Evolutionary conservation across 768 basidiomycete genomes (phyloP).

Genomic region (Lactarius akahatsu): DNA sequence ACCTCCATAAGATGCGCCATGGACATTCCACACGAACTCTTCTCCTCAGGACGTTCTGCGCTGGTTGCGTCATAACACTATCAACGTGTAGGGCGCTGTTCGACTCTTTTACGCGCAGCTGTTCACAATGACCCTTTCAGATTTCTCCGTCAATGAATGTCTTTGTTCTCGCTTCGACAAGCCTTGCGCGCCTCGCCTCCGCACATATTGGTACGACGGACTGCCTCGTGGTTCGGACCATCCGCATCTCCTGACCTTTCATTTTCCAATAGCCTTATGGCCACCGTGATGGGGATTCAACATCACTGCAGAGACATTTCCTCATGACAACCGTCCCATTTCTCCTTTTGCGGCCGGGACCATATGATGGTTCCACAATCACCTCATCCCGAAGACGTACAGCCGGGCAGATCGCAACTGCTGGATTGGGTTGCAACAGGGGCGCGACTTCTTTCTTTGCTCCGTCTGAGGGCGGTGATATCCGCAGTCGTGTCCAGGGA

Average conservation of each 20-base stretch:
- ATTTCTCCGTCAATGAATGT: no score
- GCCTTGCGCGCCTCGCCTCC: not conserved
- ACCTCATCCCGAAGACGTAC: conserved; percentile 56
- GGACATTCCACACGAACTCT: not conserved
- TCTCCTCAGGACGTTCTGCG: not conserved
- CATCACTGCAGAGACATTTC: conserved; percentile 52
- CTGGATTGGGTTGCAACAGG: conserved; percentile 60
- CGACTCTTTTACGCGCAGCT: not conserved
- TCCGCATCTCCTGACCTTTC: not conserved
- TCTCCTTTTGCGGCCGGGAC: conserved; percentile 39
- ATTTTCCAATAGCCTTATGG: conserved; percentile 44
- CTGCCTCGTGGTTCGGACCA: not conserved
- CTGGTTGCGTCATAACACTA: not conserved
- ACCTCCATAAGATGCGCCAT: not conserved
- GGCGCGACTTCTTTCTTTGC: conserved; percentile 57
- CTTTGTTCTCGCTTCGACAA: not conserved
- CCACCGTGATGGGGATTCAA: conserved; percentile 63
- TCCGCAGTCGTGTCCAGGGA: conserved; percentile 53
- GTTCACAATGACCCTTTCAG: not conserved
- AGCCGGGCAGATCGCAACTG: conserved; percentile 53
- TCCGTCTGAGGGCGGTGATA: conserved; percentile 52
- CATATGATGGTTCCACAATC: conserved; percentile 67
- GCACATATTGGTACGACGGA: not conserved
- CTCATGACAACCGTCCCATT: conserved; percentile 66
- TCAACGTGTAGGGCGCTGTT: not conserved